These are phyloP conservation scores for Monosiga brevicollis DNA, from an alignment of 78 protist genomes.

Conservation along the genomic window DNA sequence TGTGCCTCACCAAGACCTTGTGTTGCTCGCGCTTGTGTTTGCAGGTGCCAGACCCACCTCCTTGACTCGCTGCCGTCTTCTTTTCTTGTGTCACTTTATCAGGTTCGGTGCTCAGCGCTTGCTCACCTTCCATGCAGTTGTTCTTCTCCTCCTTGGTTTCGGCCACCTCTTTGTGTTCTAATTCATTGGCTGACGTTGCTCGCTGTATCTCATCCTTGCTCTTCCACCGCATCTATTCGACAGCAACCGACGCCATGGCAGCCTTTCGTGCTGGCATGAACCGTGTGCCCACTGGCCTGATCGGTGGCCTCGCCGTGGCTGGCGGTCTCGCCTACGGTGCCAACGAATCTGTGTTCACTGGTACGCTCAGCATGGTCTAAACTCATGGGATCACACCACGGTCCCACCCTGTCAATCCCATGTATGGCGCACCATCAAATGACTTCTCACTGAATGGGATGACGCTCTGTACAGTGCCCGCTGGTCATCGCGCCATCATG, in stretches of 20 bases:
- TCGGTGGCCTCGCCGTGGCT: not conserved
- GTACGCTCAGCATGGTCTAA: not conserved
- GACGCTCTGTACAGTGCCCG: constrained; percentile 42
- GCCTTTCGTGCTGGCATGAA: not conserved
- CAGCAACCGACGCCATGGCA: not conserved
- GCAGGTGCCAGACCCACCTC: too few species aligned
- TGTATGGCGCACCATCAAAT: not conserved
- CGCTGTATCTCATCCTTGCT: too few species aligned
- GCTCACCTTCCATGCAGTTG: too few species aligned
- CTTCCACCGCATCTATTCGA: too few species aligned
- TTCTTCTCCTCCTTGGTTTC: too few species aligned
- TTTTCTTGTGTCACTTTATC: too few species aligned
- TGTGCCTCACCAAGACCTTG: too few species aligned
- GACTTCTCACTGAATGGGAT: not conserved
- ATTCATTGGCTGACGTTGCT: too few species aligned
- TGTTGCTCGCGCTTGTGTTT: too few species aligned
- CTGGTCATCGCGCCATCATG: constrained; percentile 75
- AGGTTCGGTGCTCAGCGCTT: too few species aligned
- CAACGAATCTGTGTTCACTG: not conserved
- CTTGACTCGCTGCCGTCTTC: too few species aligned
- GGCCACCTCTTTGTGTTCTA: too few species aligned
- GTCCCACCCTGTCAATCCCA: not conserved
- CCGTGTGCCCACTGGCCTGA: not conserved
- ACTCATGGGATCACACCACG: not conserved
- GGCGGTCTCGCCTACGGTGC: not conserved